These are phyloP conservation scores for Hypomyces perniciosus DNA, from an alignment of 2,329 filamentous ascomycete genomes.

Conservation along the genomic window DNA sequence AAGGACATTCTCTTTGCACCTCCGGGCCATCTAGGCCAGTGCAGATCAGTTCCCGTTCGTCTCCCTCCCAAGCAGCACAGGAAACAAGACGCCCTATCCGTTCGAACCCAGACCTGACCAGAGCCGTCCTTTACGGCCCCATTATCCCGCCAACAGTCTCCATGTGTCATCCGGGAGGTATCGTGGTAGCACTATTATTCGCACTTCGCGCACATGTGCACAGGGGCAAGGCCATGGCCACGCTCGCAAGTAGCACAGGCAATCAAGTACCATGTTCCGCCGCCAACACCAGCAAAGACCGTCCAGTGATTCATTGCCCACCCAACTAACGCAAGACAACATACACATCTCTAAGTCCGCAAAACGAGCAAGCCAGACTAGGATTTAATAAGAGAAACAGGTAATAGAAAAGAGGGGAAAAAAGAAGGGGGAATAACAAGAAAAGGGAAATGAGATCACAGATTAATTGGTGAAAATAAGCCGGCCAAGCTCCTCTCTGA, in stretches of 20 bases:
- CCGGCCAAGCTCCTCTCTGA: constrained; percentile 10
- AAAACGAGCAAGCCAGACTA: background rate
- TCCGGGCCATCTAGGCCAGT: constrained; percentile 2
- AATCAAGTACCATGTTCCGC: constrained; percentile 7
- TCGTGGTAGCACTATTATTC: constrained; percentile 5
- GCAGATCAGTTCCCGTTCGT: background rate
- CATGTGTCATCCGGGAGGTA: background rate
- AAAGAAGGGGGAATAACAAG: constrained; percentile 1
- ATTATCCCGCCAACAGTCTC: background rate
- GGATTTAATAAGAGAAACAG: background rate
- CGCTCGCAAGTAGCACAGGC: constrained; percentile 6
- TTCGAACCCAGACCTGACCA: background rate
- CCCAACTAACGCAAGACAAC: constrained; percentile 10
- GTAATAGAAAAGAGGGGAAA: background rate
- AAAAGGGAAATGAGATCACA: constrained; percentile 3
- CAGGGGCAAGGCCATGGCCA: constrained; percentile 1
- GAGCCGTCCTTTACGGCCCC: background rate
- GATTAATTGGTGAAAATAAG: background rate
- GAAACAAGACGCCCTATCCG: background rate
- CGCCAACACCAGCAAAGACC: constrained; percentile 11
- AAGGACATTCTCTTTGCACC: constrained; percentile 10
- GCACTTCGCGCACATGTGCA: background rate
- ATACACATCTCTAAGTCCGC: constrained; percentile 9
- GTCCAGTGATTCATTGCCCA: constrained; percentile 8
- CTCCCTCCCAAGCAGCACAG: background rate